These are phyloP conservation scores for Bipolaris gigantea DNA, from an alignment of 2,329 filamentous ascomycete genomes.

Conservation along the genomic window DNA sequence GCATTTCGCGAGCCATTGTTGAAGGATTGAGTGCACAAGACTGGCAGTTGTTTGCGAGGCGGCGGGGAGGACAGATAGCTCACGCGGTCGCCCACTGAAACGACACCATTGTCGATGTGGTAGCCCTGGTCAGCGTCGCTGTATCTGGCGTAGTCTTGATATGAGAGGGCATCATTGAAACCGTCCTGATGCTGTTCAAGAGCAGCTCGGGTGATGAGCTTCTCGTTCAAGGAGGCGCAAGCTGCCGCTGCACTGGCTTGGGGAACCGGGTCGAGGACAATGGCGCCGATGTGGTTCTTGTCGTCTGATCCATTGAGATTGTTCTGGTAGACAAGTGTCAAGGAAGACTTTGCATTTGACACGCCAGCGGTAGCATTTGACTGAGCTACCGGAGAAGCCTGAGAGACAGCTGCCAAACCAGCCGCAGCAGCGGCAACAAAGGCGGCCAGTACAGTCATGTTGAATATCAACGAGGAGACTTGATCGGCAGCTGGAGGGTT, in stretches of 20 bases:
- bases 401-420: conserved; percentile 21
- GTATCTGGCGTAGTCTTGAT: conserved; percentile 49
- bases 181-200: conserved; percentile 51
- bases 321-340: conserved; percentile 58
- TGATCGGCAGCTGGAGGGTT: conserved; percentile 1
- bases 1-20: conserved; percentile 40
- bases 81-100: conserved; percentile 44
- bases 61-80: conserved; percentile 37
- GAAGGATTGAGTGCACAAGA: conserved; percentile 56
- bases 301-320: conserved; percentile 59
- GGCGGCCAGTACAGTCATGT: conserved; percentile 28
- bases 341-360: conserved; percentile 46
- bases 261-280: conserved; percentile 52
- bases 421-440: conserved; percentile 27
- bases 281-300: conserved; percentile 55
- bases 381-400: conserved; percentile 23
- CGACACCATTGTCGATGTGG: conserved; percentile 48
- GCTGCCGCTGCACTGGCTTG: conserved; percentile 46
- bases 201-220: conserved; percentile 48
- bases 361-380: conserved; percentile 14
- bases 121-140: conserved; percentile 45
- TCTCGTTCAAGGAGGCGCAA: conserved; percentile 54
- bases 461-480: conserved; percentile 5
- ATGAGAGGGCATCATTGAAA: conserved; percentile 51
- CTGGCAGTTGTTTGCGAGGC: conserved; percentile 44